Evolutionary conservation across 2,329 filamentous ascomycete genomes (phyloP).

Genomic region (Colletotrichum cordylinicola): DNA sequence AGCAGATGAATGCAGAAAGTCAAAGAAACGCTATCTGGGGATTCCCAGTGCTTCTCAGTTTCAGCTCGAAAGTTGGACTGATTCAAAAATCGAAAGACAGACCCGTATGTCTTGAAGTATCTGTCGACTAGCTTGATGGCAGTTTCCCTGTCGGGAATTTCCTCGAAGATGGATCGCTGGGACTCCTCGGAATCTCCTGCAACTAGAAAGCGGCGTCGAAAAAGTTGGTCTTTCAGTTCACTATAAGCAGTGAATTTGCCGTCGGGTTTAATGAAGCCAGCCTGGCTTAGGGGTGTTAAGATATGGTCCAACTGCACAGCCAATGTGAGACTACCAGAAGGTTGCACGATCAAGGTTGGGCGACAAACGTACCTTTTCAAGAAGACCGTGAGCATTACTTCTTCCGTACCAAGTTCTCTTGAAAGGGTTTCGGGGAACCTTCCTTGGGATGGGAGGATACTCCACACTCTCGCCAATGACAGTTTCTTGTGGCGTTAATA

Average conservation of each 20-base stretch:
- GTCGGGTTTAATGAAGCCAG: background rate
- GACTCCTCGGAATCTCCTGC: background rate
- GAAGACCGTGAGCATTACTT: background rate
- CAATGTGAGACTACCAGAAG: background rate
- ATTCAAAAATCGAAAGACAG: background rate
- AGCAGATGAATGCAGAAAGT: background rate
- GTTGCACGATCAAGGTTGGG: background rate
- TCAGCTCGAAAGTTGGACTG: background rate
- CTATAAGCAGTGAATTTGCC: background rate
- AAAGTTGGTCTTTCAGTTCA: background rate
- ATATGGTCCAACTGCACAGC: background rate
- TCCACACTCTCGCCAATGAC: background rate
- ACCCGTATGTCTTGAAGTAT: background rate
- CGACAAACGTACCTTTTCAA: background rate
- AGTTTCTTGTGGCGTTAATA: background rate
- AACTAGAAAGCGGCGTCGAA: background rate
- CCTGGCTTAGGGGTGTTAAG: background rate
- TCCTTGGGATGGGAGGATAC: background rate
- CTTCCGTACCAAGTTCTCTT: background rate
- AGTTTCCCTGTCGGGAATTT: background rate
- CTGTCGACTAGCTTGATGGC: background rate
- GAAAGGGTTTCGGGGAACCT: background rate
- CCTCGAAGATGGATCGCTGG: background rate
- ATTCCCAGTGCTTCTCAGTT: background rate
- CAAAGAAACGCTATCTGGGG: background rate